Evolutionary conservation across 2,329 filamentous ascomycete genomes (phyloP).

Genomic region (Fusarium fracticaudum): DNA sequence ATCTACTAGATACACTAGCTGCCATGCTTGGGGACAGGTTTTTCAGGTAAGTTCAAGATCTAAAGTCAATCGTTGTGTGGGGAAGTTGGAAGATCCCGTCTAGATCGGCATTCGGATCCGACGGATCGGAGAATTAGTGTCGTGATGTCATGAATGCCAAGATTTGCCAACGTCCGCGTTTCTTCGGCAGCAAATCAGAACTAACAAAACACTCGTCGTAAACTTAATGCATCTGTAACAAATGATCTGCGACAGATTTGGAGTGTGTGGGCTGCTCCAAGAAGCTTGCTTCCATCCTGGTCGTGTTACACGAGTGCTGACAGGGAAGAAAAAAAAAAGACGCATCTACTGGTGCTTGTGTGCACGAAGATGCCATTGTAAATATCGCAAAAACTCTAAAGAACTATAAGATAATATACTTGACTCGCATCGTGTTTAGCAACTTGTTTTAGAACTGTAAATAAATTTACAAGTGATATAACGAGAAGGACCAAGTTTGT

Average conservation of each 20-base stretch:
- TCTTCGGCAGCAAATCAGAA: neutral
- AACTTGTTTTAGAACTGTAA: neutral
- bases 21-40: neutral
- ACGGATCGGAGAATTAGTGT: constrained; percentile 3
- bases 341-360: neutral
- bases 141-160: constrained; percentile 31
- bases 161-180: neutral
- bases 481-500: neutral
- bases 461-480: neutral
- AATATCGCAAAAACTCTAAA: neutral
- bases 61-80: constrained; percentile 1
- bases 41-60: neutral
- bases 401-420: neutral
- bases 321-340: neutral
- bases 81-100: constrained; percentile 4
- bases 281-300: constrained; percentile 25
- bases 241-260: constrained; percentile 7
- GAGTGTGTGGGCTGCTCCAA: constrained; percentile 8
- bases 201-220: neutral
- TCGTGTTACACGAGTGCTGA: neutral
- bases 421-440: neutral
- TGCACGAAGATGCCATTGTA: neutral
- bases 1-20: neutral
- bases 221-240: constrained; percentile 9
- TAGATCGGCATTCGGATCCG: constrained; percentile 4